Evolutionary conservation across 495 filamentous ascomycete species (phyloP), one percentile per base, ranked within the genome.

Genomic region (Lophium mytilinum): DNA sequence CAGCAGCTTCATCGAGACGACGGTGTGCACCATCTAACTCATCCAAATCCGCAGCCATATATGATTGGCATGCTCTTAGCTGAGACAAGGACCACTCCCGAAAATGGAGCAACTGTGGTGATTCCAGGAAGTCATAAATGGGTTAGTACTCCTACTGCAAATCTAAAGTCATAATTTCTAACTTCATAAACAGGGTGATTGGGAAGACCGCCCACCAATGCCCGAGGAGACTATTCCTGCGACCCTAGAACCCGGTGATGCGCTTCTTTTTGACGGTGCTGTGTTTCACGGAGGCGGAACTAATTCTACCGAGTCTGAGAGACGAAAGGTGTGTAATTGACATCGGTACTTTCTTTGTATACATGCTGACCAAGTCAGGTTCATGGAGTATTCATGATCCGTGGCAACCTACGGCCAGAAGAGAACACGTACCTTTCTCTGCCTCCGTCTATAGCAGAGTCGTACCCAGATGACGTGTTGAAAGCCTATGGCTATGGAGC

Each of bases 381-480:
- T 36, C 58, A 70, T 30, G 53, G 66, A 37, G 39, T 70, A 10
- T 69, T 72, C 60, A 71, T 73, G 37, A 42, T 66, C 9, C 57
- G 64, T 3, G 71, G 71, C 0, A 67, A 45, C n/a, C 19, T 67
- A 1, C 60, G 71, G n/a, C 60, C 64, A 19, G 67, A 73, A 52
- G 71, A 73, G 51, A 73, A 73, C 46, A 69, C 72, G 63, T 70
- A 71, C 52, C 58, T 73, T 18, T 67, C 66, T 18, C 57, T 69
- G 14, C 67, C 68, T 30, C 24, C 24, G 24, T 30, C 24, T 30
- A 6, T 30, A 6, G 24, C 24, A 30, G 24, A 30, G 24, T 30
- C 24, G 24, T 30, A 30, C 24, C 24, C 24, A 2, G 24, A 30
- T 6, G 24, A 30, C 24, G 24, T 30, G 2, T 30, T 30, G 24